phyloP scores from a whole-genome alignment of 2,329 filamentous ascomycete genomes.

The Volutella citrinella region DNA sequence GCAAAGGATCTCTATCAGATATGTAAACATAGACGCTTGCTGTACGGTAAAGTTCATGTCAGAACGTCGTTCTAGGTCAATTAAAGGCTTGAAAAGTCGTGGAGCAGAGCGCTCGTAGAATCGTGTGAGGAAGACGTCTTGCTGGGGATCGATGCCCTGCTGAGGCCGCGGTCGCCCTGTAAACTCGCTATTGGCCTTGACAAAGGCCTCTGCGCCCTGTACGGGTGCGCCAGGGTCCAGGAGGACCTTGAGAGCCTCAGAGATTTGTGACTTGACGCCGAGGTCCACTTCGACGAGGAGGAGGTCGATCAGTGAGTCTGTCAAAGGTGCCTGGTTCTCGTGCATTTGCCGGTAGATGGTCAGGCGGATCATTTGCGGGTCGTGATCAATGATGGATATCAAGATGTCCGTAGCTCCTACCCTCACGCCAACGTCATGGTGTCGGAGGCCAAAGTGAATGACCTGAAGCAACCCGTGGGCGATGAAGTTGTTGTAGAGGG shows the following conservation, averaged over 20 bases:
- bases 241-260: constrained; percentile 90
- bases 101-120: constrained; percentile 88
- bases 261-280: constrained; percentile 92
- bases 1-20: constrained; percentile 87
- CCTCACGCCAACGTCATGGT: constrained; percentile 77
- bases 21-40: constrained; percentile 85
- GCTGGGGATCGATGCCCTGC: constrained; percentile 62
- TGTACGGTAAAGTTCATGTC: constrained; percentile 74
- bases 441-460: constrained; percentile 86
- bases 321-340: constrained; percentile 81
- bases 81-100: constrained; percentile 82
- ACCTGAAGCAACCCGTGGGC: constrained; percentile 82
- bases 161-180: constrained; percentile 58
- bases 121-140: constrained; percentile 78
- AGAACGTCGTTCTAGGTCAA: constrained; percentile 68
- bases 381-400: constrained; percentile 92
- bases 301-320: constrained; percentile 88
- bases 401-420: constrained; percentile 93
- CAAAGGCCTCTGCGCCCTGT: constrained; percentile 52
- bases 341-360: constrained; percentile 91
- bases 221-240: constrained; percentile 65
- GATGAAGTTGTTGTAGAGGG: constrained; percentile 87
- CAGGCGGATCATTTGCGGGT: constrained; percentile 87
- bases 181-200: constrained; percentile 67
- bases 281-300: constrained; percentile 88